Percentiles rank a stretch among this genome's conserved stretches.
These are phyloP conservation scores for Leccinum obscurum DNA, from an alignment of 768 basidiomycete species.

Conservation along the genomic window DNA sequence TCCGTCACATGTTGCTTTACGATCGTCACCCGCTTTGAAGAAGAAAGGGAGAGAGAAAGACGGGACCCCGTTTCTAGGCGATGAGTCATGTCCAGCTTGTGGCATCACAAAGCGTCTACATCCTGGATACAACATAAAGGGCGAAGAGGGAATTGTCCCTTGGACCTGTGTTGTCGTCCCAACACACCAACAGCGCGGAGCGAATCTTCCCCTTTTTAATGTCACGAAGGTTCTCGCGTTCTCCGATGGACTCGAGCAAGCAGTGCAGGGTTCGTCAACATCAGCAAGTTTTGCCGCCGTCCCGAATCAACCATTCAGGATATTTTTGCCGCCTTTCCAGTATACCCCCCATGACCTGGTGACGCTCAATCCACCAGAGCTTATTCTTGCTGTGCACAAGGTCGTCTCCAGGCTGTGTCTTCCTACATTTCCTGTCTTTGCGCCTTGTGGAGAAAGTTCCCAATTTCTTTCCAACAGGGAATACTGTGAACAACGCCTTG, in stretches of 20 bases:
- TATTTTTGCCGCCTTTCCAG: conserved; percentile 13
- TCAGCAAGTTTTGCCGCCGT: not conserved
- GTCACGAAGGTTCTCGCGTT: conserved; percentile 16
- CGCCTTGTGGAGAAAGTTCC: conserved; percentile 7
- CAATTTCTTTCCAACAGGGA: conserved; percentile 15
- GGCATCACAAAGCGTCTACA: conserved; percentile 33
- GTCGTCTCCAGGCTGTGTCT: conserved; percentile 20
- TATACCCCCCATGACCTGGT: conserved; percentile 25
- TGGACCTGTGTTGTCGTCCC: conserved; percentile 31
- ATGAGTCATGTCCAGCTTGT: conserved; percentile 29
- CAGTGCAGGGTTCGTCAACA: conserved; percentile 8
- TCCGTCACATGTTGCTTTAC: conserved; percentile 16
- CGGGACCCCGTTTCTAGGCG: conserved; percentile 16
- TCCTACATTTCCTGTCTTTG: conserved; percentile 21
- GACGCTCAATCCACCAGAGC: conserved; percentile 24
- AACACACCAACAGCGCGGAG: conserved; percentile 22
- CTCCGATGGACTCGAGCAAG: conserved; percentile 20
- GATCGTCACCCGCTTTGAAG: conserved; percentile 16
- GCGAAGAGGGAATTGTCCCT: conserved; percentile 12
- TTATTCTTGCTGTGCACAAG: conserved; percentile 31
- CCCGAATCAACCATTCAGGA: conserved; percentile 5
- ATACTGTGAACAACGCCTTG: conserved; percentile 28
- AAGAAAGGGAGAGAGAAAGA: conserved; percentile 30
- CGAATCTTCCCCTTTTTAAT: conserved; percentile 20
- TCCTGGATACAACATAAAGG: conserved; percentile 24